phyloP scores from a whole-genome alignment of 345 rosid species.

The Citrus inodora region DNA sequence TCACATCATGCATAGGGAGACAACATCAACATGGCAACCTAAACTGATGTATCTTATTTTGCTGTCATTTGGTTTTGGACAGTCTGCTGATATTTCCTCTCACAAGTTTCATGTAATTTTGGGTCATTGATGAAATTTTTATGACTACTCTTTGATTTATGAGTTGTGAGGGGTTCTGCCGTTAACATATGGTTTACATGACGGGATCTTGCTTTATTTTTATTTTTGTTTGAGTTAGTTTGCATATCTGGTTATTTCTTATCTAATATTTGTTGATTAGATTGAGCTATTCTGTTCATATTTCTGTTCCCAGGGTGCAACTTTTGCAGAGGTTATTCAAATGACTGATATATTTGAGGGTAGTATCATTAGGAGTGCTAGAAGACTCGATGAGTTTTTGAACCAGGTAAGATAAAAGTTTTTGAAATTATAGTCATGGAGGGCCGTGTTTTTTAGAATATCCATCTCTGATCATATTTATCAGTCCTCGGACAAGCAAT shows the following conservation, averaged over 20 bases:
- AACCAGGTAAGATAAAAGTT: conserved; percentile 57
- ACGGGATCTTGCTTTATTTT: not conserved
- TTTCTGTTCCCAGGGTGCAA: conserved; percentile 66
- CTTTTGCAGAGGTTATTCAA: conserved; percentile 84
- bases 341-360: conserved; percentile 99
- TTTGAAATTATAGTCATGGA: not conserved
- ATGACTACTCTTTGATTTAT: not conserved
- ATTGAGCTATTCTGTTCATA: not conserved
- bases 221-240: not conserved
- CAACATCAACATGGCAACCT: not conserved
- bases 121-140: not conserved
- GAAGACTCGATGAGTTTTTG: conserved; percentile 95
- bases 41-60: no score
- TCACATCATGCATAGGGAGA: not conserved
- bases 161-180: not conserved
- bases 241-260: not conserved
- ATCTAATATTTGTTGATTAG: not conserved
- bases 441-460: not conserved
- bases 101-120: not conserved
- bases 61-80: not conserved
- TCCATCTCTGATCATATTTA: not conserved
- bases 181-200: not conserved
- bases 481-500: not conserved
- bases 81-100: not conserved
- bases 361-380: conserved; percentile 86